Conservation (phyloP, 2,329 filamentous ascomycete species). For the Aspergillus transmontanensis region DNA sequence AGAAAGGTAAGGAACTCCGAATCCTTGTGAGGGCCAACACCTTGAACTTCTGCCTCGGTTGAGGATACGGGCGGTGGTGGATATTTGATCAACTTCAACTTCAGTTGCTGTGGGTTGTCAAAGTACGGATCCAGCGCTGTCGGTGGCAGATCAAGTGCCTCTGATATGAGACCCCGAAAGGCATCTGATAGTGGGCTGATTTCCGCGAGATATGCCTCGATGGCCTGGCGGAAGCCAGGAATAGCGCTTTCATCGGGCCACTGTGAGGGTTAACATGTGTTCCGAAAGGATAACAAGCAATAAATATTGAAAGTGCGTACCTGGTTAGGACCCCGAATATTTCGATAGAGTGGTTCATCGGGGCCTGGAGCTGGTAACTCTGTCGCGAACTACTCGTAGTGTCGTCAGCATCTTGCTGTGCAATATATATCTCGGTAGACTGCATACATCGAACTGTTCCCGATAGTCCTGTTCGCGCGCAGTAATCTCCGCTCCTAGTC, state of each 20-base stretch:
- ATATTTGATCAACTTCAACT: conserved; percentile 48
- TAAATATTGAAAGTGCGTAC: conserved; percentile 15
- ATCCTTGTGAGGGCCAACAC: conserved; percentile 52
- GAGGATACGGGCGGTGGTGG: conserved; percentile 33
- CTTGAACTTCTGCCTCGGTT: conserved; percentile 35
- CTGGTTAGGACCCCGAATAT: conserved; percentile 40
- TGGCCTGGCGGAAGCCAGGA: conserved; percentile 33
- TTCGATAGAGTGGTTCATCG: conserved; percentile 38
- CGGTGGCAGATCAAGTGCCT: conserved; percentile 33
- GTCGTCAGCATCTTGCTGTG: neutral
- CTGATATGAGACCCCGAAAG: conserved; percentile 36
- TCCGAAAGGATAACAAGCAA: neutral
- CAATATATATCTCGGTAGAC: neutral
- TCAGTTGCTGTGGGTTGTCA: conserved; percentile 37
- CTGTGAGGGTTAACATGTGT: conserved; percentile 15
- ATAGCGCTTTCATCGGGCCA: conserved; percentile 37
- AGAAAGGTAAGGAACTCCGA: conserved; percentile 54
- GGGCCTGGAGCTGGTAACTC: conserved; percentile 38
- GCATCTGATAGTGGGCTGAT: conserved; percentile 27
- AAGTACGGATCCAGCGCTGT: conserved; percentile 36
- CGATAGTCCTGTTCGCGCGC: conserved; percentile 36
- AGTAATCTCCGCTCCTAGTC: conserved; percentile 38
- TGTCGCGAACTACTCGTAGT: conserved; percentile 33
- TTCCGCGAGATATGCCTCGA: conserved; percentile 34
- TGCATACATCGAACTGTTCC: conserved; percentile 39